phyloP scores from a whole-genome alignment of 2,329 filamentous ascomycete genomes.

The Colletotrichum tabaci region DNA sequence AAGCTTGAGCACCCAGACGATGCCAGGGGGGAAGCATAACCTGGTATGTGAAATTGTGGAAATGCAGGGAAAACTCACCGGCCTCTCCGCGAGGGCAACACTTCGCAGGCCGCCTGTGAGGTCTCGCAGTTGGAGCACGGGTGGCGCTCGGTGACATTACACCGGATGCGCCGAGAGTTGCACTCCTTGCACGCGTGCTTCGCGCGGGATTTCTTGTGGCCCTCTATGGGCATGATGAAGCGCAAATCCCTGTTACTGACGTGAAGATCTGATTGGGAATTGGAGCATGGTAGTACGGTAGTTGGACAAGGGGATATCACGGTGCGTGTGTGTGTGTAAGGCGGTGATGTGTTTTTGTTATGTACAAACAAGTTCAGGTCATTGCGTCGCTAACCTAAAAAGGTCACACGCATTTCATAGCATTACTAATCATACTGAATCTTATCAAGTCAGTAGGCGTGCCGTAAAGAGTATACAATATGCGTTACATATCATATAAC shows the following conservation, averaged over 20 bases:
- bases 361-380: no score
- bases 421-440: no score
- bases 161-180: constrained; percentile 44
- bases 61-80: not conserved
- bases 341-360: no score
- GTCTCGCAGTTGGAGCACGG: constrained; percentile 44
- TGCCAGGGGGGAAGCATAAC: no score
- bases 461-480: no score
- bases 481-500: no score
- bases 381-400: no score
- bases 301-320: not conserved
- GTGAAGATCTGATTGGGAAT: not conserved
- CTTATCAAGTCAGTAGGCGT: no score
- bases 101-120: constrained; percentile 39
- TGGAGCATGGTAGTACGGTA: not conserved
- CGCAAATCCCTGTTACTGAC: not conserved
- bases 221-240: constrained; percentile 7
- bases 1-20: not conserved
- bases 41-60: no score
- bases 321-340: no score
- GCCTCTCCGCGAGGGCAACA: constrained; percentile 43
- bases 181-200: constrained; percentile 46
- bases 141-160: constrained; percentile 44
- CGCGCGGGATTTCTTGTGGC: constrained; percentile 42
- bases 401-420: no score